These are phyloP conservation scores for Phytophthora pini DNA, from an alignment of 352 stramenopile species.

Conservation along the genomic window DNA sequence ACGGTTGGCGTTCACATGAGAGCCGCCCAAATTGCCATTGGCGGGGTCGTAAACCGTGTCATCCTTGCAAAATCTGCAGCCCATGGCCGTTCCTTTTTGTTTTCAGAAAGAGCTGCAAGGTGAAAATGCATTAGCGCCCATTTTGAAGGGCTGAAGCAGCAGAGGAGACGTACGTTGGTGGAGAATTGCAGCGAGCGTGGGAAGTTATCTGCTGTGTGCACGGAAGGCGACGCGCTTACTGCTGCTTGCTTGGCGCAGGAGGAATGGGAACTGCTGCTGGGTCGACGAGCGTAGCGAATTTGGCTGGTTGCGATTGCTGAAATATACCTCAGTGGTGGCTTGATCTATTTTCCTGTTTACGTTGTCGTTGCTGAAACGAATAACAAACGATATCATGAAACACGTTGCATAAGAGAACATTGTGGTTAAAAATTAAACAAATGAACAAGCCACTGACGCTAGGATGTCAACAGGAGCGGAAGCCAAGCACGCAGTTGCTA, in stretches of 20 bases:
- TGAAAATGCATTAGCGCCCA: constrained; percentile 24
- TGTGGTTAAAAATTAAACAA: constrained; percentile 42
- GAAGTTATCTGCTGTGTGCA: constrained; percentile 6
- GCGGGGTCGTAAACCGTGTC: constrained; percentile 21
- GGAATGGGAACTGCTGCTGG: constrained; percentile 25
- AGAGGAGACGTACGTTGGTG: constrained; percentile 12
- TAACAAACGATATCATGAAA: not conserved
- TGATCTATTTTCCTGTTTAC: no score
- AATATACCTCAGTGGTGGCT: no score
- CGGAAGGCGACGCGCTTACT: not conserved
- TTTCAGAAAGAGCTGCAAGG: constrained; percentile 20
- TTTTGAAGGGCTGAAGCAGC: not conserved
- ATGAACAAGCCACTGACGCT: constrained; percentile 24
- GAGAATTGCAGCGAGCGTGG: constrained; percentile 3
- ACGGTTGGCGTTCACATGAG: constrained; percentile 9
- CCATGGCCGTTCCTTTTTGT: constrained; percentile 22
- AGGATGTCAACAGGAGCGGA: constrained; percentile 2
- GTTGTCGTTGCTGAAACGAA: no score
- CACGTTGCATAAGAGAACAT: constrained; percentile 6
- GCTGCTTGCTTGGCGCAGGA: not conserved
- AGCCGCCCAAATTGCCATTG: constrained; percentile 11
- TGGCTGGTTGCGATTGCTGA: no score
- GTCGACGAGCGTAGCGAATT: constrained; percentile 13
- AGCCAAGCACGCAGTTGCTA: constrained; percentile 1
- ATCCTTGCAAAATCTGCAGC: constrained; percentile 37